phyloP scores from a whole-genome alignment of 129 eudicot species.

The Pittosporum tobira region DNA sequence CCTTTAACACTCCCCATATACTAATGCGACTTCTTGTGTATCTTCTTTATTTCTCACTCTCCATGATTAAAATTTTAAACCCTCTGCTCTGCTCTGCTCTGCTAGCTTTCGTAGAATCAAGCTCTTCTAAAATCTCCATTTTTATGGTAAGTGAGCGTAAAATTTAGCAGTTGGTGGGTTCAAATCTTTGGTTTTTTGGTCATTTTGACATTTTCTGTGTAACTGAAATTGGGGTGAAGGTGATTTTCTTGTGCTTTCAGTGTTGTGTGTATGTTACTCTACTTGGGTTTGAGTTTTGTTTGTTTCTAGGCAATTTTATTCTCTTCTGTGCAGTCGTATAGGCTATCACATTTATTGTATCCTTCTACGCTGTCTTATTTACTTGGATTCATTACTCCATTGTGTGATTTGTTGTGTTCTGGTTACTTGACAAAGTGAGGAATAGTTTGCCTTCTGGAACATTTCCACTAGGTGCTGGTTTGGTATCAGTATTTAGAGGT shows the following conservation, averaged over 20 bases:
- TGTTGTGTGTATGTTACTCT: too few relatives aligned
- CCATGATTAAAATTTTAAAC: too few relatives aligned
- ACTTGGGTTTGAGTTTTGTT: too few relatives aligned
- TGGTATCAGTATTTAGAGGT: too few relatives aligned
- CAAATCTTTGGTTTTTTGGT: too few relatives aligned
- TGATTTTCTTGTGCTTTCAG: constrained; percentile 24
- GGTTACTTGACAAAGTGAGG: constrained; percentile 34
- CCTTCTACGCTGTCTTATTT: constrained; percentile 24
- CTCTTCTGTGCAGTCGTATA: constrained; percentile 43
- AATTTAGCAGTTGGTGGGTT: constrained; percentile 19
- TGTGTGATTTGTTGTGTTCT: constrained; percentile 28
- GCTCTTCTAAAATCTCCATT: not conserved
- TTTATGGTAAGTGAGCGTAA: not conserved
- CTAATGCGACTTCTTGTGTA: too few relatives aligned
- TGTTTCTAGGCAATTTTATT: constrained; percentile 44
- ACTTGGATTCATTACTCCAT: constrained; percentile 32
- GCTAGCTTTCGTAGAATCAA: not conserved
- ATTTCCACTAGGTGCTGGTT: constrained; percentile 25
- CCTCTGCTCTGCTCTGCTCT: too few relatives aligned
- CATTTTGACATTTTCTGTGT: too few relatives aligned
- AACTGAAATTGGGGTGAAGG: too few relatives aligned
- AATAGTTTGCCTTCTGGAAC: constrained; percentile 38
- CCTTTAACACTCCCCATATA: too few relatives aligned
- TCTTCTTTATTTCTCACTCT: too few relatives aligned
- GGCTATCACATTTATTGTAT: constrained; percentile 34